Evolutionary conservation across 306 rosid genomes (phyloP), one percentile per base, ranked within the genome.

Genomic region (Sicyos edulis): DNA sequence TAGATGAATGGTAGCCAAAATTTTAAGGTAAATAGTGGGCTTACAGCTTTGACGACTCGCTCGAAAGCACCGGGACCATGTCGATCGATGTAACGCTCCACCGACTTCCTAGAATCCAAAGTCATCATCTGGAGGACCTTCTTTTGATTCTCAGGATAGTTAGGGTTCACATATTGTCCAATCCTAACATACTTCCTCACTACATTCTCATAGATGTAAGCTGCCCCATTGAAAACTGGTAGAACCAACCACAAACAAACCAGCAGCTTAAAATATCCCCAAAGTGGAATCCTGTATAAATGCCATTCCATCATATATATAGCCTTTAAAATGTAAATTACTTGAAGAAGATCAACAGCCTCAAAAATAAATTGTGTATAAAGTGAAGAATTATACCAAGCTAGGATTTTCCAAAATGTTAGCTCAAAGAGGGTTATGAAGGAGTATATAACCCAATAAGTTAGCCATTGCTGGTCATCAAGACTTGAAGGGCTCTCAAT

Each of bases 401-500:
- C 84, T 13, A 91, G 86, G 78, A 89, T 63, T 76, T 74, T 89
- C 81, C 89, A 77, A 66, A 75, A 78, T 4, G 92, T 91, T 58
- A 91, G 91, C 78, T 95, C 96, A 37, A 91, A 91, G 53, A 89
- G 89, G 58, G 96, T 84, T 11, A 85, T 60, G 76, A 91, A 79
- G 37, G 99, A 95, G 78, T 91, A 91, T 8, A 91, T 55, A 72
- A 95, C 81, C 99, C 99, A 95, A 76, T 91, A 91, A 2, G 97
- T 91, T 61, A 95, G 88, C 99, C 96, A 91, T 44, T 95, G 99
- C 64, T 87, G 99, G 71, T 91, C 97, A 62, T 95, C 97, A 37
- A 91, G 82, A 6, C 92, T 80, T 65, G 97, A 81, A 77, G 99
- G 92, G 72, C 88, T 95, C 79, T 95, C 97, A 24, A 95, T 95